These are phyloP conservation scores for Fusarium foetens DNA, from an alignment of 2,329 filamentous ascomycete genomes.

Conservation along the genomic window DNA sequence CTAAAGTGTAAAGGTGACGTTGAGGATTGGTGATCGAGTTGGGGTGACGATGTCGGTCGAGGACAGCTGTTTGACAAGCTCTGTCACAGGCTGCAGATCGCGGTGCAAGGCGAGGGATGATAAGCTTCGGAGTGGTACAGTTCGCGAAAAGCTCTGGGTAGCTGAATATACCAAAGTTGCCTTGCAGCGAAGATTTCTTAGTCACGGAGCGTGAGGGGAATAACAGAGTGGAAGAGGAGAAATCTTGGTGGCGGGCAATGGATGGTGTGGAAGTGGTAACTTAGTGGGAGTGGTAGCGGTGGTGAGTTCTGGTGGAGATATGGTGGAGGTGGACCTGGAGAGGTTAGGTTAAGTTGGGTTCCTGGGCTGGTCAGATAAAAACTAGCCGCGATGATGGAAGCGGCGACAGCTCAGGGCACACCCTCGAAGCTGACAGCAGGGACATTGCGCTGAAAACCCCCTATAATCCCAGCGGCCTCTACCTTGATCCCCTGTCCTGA, in stretches of 20 bases:
- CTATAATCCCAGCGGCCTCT: slow-evolving; percentile 22
- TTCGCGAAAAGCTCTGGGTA: slow-evolving; percentile 2
- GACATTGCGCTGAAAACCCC: slow-evolving; percentile 2
- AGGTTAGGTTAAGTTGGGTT: slow-evolving; percentile 18
- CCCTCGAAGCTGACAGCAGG: slow-evolving; percentile 11
- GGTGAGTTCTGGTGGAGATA: slow-evolving; percentile 40
- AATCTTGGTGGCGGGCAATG: slow-evolving; percentile 41
- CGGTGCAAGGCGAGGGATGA: slow-evolving; percentile 29
- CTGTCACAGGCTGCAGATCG: slow-evolving; percentile 40
- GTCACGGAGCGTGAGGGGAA: slow-evolving; percentile 22
- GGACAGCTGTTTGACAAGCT: slow-evolving; percentile 45
- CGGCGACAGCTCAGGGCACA: slow-evolving; percentile 30
- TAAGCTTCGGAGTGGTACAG: slow-evolving; percentile 19
- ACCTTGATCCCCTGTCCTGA: slow-evolving; percentile 22
- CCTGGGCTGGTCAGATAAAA: slow-evolving; percentile 8
- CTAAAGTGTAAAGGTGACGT: slow-evolving; percentile 29
- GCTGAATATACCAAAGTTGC: slow-evolving; percentile 17
- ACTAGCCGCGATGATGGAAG: slow-evolving; percentile 44
- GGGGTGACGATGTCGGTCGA: slow-evolving; percentile 32
- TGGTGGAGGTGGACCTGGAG: slow-evolving; percentile 41
- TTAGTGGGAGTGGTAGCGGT: slow-evolving; percentile 31
- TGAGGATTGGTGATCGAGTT: slow-evolving; percentile 15
- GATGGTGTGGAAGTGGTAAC: slow-evolving; percentile 39
- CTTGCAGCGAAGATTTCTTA: slow-evolving; percentile 21
- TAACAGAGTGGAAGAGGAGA: slow-evolving; percentile 35